phyloP scores from a whole-genome alignment of 2,329 filamentous ascomycete species.

The Achaetomium macrosporum region DNA sequence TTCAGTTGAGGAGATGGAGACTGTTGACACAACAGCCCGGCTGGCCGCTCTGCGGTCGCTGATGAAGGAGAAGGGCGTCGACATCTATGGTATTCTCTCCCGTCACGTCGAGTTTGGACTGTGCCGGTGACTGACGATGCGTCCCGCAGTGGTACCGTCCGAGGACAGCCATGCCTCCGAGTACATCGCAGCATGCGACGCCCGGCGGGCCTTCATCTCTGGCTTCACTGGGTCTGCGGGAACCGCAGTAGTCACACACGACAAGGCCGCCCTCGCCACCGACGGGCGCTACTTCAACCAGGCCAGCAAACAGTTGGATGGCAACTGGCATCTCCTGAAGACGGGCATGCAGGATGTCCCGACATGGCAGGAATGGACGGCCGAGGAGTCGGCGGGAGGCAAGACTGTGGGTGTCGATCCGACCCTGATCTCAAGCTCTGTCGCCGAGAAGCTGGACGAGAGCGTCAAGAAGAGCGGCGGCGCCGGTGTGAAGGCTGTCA shows the following conservation, averaged over 20 bases:
- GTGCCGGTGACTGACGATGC: conserved; percentile 30
- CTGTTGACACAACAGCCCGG: conserved; percentile 70
- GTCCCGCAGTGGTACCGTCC: conserved; percentile 72
- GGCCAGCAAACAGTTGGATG: conserved; percentile 81
- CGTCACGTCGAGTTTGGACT: not conserved
- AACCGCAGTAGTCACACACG: conserved; percentile 78
- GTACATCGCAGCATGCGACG: conserved; percentile 96
- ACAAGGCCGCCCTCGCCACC: conserved; percentile 85
- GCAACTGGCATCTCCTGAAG: conserved; percentile 87
- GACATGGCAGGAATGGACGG: conserved; percentile 95
- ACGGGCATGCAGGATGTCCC: conserved; percentile 89
- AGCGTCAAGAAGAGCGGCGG: conserved; percentile 85
- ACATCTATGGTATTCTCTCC: conserved; percentile 72
- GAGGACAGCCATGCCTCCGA: conserved; percentile 98
- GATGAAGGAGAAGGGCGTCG: conserved; percentile 82
- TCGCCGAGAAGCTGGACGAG: conserved; percentile 65
- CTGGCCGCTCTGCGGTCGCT: conserved; percentile 71
- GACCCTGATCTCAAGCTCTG: conserved; percentile 66
- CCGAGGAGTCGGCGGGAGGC: conserved; percentile 77
- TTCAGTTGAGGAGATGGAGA: conserved; percentile 54
- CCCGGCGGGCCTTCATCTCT: conserved; percentile 80
- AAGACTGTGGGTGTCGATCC: conserved; percentile 90
- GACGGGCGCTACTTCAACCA: conserved; percentile 99
- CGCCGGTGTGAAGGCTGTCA: conserved; percentile 65
- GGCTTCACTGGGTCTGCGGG: conserved; percentile 95